These are phyloP conservation scores for Candida xyloterini DNA, from an alignment of 805 yeast genomes.

Conservation along the genomic window DNA sequence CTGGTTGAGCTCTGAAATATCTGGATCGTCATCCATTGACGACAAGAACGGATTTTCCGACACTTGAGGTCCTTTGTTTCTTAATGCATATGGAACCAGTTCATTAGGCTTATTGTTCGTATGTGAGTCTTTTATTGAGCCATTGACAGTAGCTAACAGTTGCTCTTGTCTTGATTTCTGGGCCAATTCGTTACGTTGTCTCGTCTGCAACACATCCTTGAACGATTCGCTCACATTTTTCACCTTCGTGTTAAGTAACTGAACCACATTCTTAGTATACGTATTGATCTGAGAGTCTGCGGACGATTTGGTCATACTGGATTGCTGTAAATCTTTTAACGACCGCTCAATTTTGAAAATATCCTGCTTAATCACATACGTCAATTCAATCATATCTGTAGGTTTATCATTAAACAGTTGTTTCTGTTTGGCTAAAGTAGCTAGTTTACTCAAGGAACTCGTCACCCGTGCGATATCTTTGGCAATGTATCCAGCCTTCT, in stretches of 20 bases:
- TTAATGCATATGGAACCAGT: constrained; percentile 28
- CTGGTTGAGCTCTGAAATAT: constrained; percentile 34
- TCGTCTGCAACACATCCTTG: constrained; percentile 79
- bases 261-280: constrained; percentile 84
- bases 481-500: constrained; percentile 77
- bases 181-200: constrained; percentile 81
- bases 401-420: constrained; percentile 94
- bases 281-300: constrained; percentile 63
- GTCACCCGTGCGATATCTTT: constrained; percentile 87
- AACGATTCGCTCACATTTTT: constrained; percentile 91
- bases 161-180: constrained; percentile 82
- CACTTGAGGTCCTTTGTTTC: constrained; percentile 18
- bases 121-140: constrained; percentile 4
- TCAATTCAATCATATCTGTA: constrained; percentile 86
- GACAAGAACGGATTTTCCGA: constrained; percentile 39
- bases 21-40: constrained; percentile 23
- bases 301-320: constrained; percentile 36
- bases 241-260: constrained; percentile 81
- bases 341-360: constrained; percentile 75
- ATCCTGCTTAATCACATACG: constrained; percentile 84
- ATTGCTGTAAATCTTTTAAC: constrained; percentile 56
- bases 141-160: constrained; percentile 56
- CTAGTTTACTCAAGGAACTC: constrained; percentile 72
- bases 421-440: constrained; percentile 78
- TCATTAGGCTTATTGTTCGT: constrained; percentile 10